Percentiles rank a stretch among this genome's conserved stretches.
phyloP scores from a whole-genome alignment of 345 rosid species.

The Boechera retrofracta region DNA sequence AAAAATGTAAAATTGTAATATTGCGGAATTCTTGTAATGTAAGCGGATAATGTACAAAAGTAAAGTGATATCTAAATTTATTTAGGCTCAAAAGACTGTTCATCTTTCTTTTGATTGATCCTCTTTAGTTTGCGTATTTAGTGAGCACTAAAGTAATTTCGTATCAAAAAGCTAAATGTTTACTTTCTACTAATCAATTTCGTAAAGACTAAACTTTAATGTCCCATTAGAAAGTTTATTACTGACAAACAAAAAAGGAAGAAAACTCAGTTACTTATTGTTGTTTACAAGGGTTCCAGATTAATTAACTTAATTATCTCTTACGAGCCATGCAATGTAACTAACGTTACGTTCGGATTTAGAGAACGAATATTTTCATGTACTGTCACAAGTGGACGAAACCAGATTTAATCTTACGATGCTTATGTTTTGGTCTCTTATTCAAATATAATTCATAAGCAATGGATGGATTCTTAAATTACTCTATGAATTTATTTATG shows the following conservation, averaged over 20 bases:
- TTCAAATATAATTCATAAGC: too few relatives aligned
- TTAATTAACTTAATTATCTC: too few relatives aligned
- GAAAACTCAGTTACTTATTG: constrained; percentile 1
- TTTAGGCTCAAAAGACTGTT: constrained; percentile 2
- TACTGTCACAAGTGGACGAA: too few relatives aligned
- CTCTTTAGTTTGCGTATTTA: constrained; percentile 1
- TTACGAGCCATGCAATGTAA: too few relatives aligned
- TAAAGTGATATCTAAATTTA: background rate
- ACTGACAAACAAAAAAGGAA: background rate
- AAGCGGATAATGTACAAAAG: constrained; percentile 5
- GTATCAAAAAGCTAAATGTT: background rate
- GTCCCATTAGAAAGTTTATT: background rate
- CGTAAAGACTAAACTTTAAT: constrained; percentile 1
- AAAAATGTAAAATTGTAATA: too few relatives aligned
- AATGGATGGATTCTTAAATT: too few relatives aligned
- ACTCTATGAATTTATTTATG: too few relatives aligned
- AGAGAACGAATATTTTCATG: too few relatives aligned
- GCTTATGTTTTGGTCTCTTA: too few relatives aligned
- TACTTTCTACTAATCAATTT: constrained; percentile 4
- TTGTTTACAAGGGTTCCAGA: background rate
- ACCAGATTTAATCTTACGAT: too few relatives aligned
- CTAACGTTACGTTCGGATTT: too few relatives aligned
- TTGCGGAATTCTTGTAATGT: background rate
- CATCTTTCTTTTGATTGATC: constrained; percentile 1
- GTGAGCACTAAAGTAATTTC: constrained; percentile 4